phyloP scores from a whole-genome alignment of 768 basidiomycete genomes.

The Cystobasidiopsis lactophilus region DNA sequence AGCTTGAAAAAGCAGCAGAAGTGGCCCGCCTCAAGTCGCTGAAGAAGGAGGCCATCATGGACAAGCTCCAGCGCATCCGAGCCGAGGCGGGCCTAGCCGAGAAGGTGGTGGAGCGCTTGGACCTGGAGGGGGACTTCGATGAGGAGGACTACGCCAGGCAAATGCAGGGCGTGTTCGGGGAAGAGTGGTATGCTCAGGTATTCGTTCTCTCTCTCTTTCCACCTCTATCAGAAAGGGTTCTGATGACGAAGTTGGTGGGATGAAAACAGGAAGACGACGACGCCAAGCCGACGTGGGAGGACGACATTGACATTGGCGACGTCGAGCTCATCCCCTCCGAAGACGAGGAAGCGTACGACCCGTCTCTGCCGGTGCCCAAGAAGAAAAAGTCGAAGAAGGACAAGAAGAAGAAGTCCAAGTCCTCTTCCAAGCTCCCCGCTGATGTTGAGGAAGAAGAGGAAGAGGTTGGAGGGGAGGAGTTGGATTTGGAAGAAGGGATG shows the following conservation, averaged over 20 bases:
- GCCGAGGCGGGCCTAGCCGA: conserved; percentile 41
- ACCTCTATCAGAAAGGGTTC: neutral
- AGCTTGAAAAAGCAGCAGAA: conserved; percentile 51
- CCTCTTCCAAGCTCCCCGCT: conserved; percentile 15
- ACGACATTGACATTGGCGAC: conserved; percentile 64
- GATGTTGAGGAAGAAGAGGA: conserved; percentile 18
- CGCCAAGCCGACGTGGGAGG: conserved; percentile 80
- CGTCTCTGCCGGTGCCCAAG: neutral
- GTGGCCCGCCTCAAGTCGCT: conserved; percentile 56
- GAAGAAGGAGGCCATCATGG: conserved; percentile 60
- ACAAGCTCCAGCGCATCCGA: conserved; percentile 50
- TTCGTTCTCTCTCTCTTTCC: conserved; percentile 9
- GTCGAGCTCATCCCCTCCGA: conserved; percentile 30
- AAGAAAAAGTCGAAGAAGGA: conserved; percentile 23
- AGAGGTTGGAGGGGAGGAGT: conserved; percentile 29
- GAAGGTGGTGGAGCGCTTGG: conserved; percentile 36
- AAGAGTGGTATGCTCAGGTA: conserved; percentile 26
- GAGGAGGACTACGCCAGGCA: conserved; percentile 59
- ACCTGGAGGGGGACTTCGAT: conserved; percentile 86
- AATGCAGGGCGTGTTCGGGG: conserved; percentile 52
- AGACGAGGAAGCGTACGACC: conserved; percentile 25
- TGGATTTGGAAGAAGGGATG: conserved; percentile 35
- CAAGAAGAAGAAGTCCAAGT: conserved; percentile 27
- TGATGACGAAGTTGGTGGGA: too few relatives aligned
- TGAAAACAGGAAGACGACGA: conserved; percentile 30